phyloP scores from a whole-genome alignment of 495 filamentous ascomycete genomes.

The Delitschia confertaspora region DNA sequence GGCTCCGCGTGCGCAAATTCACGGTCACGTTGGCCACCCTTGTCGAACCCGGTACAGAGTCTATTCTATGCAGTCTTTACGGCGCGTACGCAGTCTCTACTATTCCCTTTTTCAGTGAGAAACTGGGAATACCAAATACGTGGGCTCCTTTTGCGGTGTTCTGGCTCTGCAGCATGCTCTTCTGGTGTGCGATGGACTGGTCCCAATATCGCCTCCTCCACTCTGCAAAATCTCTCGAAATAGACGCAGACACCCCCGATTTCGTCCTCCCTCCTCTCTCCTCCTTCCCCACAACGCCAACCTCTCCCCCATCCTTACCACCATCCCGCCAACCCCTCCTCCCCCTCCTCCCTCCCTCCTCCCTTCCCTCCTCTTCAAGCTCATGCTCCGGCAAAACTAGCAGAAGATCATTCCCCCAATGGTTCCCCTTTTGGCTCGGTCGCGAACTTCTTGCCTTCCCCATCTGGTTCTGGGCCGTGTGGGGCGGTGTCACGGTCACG shows the following conservation, averaged over 20 bases:
- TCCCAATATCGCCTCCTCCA: conserved; percentile 66
- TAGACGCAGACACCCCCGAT: conserved; percentile 60
- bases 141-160: conserved; percentile 59
- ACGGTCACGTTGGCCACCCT: conserved; percentile 82
- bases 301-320: too few species aligned
- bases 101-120: conserved; percentile 50
- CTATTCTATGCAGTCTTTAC: conserved; percentile 71
- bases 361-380: conserved; percentile 15
- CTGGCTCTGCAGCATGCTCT: conserved; percentile 55
- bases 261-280: conserved; percentile 51
- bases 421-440: conserved; percentile 77
- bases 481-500: conserved; percentile 69
- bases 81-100: conserved; percentile 71
- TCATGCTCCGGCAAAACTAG: conserved; percentile 2
- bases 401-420: conserved; percentile 49
- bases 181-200: conserved; percentile 70
- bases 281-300: conserved; percentile 2
- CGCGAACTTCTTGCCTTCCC: conserved; percentile 74
- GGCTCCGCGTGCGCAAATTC: conserved; percentile 91
- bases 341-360: conserved; percentile 13
- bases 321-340: conserved; percentile 12
- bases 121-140: conserved; percentile 49
- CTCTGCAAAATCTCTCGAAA: conserved; percentile 55
- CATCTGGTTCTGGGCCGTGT: conserved; percentile 80
- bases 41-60: conserved; percentile 91